These are phyloP conservation scores for Drechslerella dactyloides DNA, from an alignment of 2,329 filamentous ascomycete genomes.

Conservation along the genomic window DNA sequence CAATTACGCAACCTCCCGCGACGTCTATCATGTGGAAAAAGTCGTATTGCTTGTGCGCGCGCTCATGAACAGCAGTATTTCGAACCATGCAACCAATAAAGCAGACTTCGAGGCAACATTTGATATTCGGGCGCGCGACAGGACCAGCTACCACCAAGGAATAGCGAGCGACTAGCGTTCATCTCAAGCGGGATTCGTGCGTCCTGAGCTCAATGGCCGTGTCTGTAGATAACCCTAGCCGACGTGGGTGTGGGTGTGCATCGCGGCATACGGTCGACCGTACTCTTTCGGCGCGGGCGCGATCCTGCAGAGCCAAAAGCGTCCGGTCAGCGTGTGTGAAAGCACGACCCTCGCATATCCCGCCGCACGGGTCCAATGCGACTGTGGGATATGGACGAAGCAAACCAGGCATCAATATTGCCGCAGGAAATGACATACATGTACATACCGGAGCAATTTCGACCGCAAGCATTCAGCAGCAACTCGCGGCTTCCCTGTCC, in stretches of 20 bases:
- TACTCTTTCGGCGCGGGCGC: background rate
- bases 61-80: slow-evolving; percentile 46
- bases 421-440: no score
- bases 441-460: slow-evolving; percentile 48
- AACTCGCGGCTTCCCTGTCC: background rate
- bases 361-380: no score
- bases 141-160: slow-evolving; percentile 38
- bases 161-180: slow-evolving; percentile 47
- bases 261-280: background rate
- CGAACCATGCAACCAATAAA: slow-evolving; percentile 50
- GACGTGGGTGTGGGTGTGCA: slow-evolving; percentile 7
- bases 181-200: slow-evolving; percentile 33
- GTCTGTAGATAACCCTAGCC: slow-evolving; percentile 29
- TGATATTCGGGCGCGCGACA: slow-evolving; percentile 46
- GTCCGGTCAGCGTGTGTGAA: slow-evolving; percentile 21
- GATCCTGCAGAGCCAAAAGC: slow-evolving; percentile 41
- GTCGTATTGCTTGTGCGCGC: slow-evolving; percentile 36
- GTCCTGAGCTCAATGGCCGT: slow-evolving; percentile 15
- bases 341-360: slow-evolving; percentile 12
- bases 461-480: slow-evolving; percentile 38
- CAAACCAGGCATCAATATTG: no score
- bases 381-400: no score
- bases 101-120: slow-evolving; percentile 50
- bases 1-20: slow-evolving; percentile 29
- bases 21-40: slow-evolving; percentile 36